Conservation (phyloP, 2,329 filamentous ascomycete species). For the Ceratocystis colombiana region DNA sequence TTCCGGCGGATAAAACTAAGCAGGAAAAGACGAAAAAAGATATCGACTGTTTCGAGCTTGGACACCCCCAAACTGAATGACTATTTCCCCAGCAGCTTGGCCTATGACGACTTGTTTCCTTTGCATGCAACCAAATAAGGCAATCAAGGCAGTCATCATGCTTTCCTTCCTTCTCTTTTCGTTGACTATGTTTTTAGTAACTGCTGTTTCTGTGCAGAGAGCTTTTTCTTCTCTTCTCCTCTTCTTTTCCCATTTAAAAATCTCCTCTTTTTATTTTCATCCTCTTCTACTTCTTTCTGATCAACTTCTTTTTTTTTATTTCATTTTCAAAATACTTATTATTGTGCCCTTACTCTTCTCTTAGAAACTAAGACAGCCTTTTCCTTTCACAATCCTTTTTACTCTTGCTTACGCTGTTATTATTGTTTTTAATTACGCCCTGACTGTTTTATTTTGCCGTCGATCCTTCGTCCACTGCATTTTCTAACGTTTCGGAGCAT, state of each 20-base stretch:
- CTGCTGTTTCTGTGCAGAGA: background rate
- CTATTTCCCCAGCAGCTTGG: background rate
- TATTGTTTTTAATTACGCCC: background rate
- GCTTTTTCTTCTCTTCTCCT: background rate
- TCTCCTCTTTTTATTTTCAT: background rate
- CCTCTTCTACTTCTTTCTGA: background rate
- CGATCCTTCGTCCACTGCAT: constrained; percentile 11
- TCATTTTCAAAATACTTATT: background rate
- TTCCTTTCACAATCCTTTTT: background rate
- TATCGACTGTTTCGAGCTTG: constrained; percentile 11
- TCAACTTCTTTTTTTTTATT: background rate
- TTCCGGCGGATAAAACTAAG: background rate
- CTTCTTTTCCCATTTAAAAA: background rate
- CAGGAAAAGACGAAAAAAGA: background rate
- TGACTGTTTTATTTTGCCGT: constrained; percentile 8
- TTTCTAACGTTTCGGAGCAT: constrained; percentile 8
- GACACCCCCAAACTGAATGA: background rate
- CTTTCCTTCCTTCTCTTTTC: constrained; percentile 7
- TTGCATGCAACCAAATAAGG: constrained; percentile 4
- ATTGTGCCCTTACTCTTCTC: background rate
- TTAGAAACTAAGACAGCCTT: background rate
- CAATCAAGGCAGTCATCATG: background rate
- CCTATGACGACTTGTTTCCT: constrained; percentile 3
- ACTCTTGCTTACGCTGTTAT: background rate
- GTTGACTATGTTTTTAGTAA: background rate